Evolutionary conservation across 768 basidiomycete species (phyloP).

Genomic region (Amyloporia xantha): DNA sequence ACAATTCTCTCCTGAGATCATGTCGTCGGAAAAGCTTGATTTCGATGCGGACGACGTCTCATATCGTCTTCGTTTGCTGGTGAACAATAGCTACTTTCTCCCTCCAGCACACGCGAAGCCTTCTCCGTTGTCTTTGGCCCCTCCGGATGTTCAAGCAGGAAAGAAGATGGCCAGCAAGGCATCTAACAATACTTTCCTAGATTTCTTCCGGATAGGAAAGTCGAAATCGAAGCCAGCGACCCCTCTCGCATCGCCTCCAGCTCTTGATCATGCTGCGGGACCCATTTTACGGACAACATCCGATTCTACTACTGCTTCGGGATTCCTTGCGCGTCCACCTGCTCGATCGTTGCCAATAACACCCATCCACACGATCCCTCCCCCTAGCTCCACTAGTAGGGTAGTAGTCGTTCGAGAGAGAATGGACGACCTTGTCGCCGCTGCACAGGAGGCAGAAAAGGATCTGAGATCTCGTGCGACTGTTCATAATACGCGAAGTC

Average conservation of each 20-base stretch:
- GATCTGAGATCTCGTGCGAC: conserved; percentile 55
- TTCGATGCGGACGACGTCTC: conserved; percentile 71
- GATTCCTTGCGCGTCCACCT: conserved; percentile 25
- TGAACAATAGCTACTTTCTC: conserved; percentile 85
- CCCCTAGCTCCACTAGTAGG: conserved; percentile 17
- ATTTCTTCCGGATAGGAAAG: conserved; percentile 65
- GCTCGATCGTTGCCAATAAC: conserved; percentile 30
- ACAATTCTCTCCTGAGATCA: conserved; percentile 23
- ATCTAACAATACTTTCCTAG: conserved; percentile 52
- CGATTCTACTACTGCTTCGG: conserved; percentile 49
- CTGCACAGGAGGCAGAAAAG: conserved; percentile 70
- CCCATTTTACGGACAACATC: conserved; percentile 52
- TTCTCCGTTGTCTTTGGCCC: conserved; percentile 55
- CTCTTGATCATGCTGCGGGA: conserved; percentile 10
- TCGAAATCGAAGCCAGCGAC: conserved; percentile 57
- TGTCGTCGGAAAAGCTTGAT: conserved; percentile 20
- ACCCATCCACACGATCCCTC: conserved; percentile 29
- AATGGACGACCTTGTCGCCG: conserved; percentile 61
- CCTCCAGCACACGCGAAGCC: conserved; percentile 86
- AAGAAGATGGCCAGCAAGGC: conserved; percentile 42
- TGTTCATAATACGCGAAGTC: conserved; percentile 37
- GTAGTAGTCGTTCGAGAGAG: conserved; percentile 84
- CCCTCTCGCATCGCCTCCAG: conserved; percentile 25
- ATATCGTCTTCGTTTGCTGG: conserved; percentile 74
- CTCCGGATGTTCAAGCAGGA: conserved; percentile 22